Conservation (phyloP, 2,329 filamentous ascomycete genomes). For the Corniculantispora saksenae region DNA sequence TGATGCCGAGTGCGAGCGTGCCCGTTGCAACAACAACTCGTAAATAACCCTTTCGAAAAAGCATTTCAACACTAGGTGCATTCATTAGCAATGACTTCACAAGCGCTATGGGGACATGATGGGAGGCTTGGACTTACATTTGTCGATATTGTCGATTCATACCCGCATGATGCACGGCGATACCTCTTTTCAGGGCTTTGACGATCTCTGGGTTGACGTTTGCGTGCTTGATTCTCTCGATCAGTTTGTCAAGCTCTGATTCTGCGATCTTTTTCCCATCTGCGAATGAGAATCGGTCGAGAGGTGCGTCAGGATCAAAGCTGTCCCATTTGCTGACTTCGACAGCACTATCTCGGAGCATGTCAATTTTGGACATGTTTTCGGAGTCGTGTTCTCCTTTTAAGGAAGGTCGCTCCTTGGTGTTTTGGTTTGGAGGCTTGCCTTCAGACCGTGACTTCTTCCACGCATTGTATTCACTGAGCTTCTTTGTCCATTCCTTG, state of each 20-base stretch:
- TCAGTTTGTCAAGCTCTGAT: slow-evolving; percentile 59
- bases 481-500: slow-evolving; percentile 59
- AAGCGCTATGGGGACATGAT: no score
- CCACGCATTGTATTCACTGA: slow-evolving; percentile 59
- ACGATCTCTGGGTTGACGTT: slow-evolving; percentile 56
- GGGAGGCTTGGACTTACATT: slow-evolving; percentile 46
- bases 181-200: slow-evolving; percentile 62
- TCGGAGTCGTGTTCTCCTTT: slow-evolving; percentile 44
- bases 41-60: slow-evolving; percentile 73
- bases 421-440: slow-evolving; percentile 32
- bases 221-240: slow-evolving; percentile 52
- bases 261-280: slow-evolving; percentile 58
- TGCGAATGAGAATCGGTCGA: slow-evolving; percentile 67
- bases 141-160: slow-evolving; percentile 79
- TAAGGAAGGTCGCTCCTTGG: slow-evolving; percentile 31
- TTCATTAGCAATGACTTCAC: neutral
- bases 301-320: slow-evolving; percentile 67
- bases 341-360: slow-evolving; percentile 55
- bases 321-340: slow-evolving; percentile 60
- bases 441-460: slow-evolving; percentile 48
- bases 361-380: slow-evolving; percentile 54
- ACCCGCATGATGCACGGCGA: slow-evolving; percentile 78
- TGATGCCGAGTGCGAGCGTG: slow-evolving; percentile 76
- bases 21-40: slow-evolving; percentile 74
- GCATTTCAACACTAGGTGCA: slow-evolving; percentile 60